Base-by-base conservation (phyloP, 345 rosid species). In the Psidium guajava region DNA sequence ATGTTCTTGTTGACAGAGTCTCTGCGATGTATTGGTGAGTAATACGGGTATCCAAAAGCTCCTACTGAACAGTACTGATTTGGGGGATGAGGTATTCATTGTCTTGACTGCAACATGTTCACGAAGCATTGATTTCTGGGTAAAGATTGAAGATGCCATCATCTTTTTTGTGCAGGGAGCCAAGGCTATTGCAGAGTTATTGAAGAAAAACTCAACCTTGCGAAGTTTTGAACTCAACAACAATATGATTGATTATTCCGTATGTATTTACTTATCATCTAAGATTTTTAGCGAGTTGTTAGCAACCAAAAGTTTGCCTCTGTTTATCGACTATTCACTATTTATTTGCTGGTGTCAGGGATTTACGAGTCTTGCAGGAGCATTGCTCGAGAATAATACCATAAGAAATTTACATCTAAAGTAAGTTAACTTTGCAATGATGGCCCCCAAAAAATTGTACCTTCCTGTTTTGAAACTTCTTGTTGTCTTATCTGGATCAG, bases 161-260 rank as follows among this genome's bases (percentile, higher is more conserved):
- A 51, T 42, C 88, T 84, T 81, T 83, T 82, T 24, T 85, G 42
- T 84, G 91, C 95, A 97, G 98, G 99, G 99, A 91, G 98, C 98
- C 14, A 93, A 91, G 91, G 98, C 94, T 82, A 83, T 97, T 87
- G 97, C 98, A n/a, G 98, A 95, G 87, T 88, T 95, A 90, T 87
- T 97, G 92, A 94, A 95, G 93, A 95, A 92, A 88, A 95, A 94
- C 89, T 85, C 97, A 83, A 92, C 86, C 85, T 87, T 97, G 91
- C 96, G 94, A 81, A 93, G 91, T 88, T 89, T 97, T 86, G 98
- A 97, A 90, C 94, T 97, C 47, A 95, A 97, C 88, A 95, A 97
- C 92, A 97, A 97, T 87, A 91, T 93, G 97, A 94, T 97, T n/a
- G 99, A 97, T 86, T 97, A 95, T 91, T 94, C 98, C 91, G 99